Base-by-base conservation (phyloP, 2,329 filamentous ascomycete species). In the Apiospora koreana region DNA sequence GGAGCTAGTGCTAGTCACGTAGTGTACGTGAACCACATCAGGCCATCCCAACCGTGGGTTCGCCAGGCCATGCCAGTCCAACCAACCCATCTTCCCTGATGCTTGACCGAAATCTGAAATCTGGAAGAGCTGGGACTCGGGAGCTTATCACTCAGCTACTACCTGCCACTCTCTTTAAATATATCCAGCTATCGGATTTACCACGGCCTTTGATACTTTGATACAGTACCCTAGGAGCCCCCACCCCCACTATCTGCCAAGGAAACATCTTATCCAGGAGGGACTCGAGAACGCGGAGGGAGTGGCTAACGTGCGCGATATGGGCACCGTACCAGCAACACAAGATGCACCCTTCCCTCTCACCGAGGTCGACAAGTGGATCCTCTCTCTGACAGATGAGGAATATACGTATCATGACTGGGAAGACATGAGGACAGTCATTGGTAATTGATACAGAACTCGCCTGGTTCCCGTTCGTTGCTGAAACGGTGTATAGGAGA, bases 331-430 rank as follows among this genome's bases (percentile, higher is more conserved):
- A 46, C 68, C 41, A 43, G 14, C 75, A 25, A 69, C 58, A 2
- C 81, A 81, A 67, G 84, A 88, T 48, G 72, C 83, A 8, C 85
- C 88, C 1, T 91, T 91, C 72, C 86, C 87, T n/a, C 79, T 91
- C 72, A 90, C 88, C 0, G 87, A 87, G 2, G 80, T 84, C 50
- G 89, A 91, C 77, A 86, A 81, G 78, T 87, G 84, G 85, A 83
- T 90, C 45, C 80, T 91, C 21, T 87, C 88, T 41, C 84, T 87
- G 73, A 89, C 88, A 0, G 94, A 98, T 77, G 87, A 91, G 25
- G 86, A 92, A 66, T 97, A 93, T 79, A 83, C 85, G 72, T 86
- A 86, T 62, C 90, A 95, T 80, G 86, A 88, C 65, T 98, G 95
- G 95, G 85, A 89, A 16, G 86, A 92, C 70, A 86, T 96, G 72